Base-by-base conservation (phyloP, 257 asterid species). In the Primulina tabacum region DNA sequence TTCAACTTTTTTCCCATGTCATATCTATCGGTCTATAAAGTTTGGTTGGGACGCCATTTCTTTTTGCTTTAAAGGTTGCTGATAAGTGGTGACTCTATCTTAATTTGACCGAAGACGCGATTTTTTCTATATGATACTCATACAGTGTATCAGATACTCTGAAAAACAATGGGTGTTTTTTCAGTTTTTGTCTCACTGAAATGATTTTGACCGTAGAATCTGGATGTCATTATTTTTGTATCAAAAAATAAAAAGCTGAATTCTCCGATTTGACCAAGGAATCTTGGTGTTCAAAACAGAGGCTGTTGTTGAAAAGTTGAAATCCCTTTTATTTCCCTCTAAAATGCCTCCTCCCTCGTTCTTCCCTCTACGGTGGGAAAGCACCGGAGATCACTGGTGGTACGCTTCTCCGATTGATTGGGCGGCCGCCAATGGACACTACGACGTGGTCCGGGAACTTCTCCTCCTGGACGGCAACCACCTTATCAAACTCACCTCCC, bases 351-450 rank as follows among this genome's bases (percentile, higher is more conserved):
- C 93, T 56, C 86, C 94, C 8, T 76, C 80, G 5, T 82, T 90
- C 82, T 91, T 93, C 71, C 99, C 99, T 64, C 88, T 93, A 4
- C 76, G 99, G 59, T 93, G 99, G 99, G 99, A 93, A 71, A 90
- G 97, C 90, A 89, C 99, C 58, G 97, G 99, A 32, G 97, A 93
- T n/a, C 99, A 90, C n/a, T 93, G 99, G 99, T 93, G 99, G 99
- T 93, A 87, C 71, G 99, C 97, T 17, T 89, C 97, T 55, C 99
- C 99, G 28, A 87, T 93, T 52, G 99, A 93, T 35, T 93, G 88
- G 84, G 99, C 99, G 1, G 97, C 96, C 9, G 99, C 99, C 43
- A 93, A 90, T 72, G 99, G 99, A 20, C 96, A 90, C 83, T 90
- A 83, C 78, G 99, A 93, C 35, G 38, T 90, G 55, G 96, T 90